These are phyloP conservation scores for Puccinia polysora DNA, from an alignment of 1,284 basidiomycete genomes.

Conservation along the genomic window DNA sequence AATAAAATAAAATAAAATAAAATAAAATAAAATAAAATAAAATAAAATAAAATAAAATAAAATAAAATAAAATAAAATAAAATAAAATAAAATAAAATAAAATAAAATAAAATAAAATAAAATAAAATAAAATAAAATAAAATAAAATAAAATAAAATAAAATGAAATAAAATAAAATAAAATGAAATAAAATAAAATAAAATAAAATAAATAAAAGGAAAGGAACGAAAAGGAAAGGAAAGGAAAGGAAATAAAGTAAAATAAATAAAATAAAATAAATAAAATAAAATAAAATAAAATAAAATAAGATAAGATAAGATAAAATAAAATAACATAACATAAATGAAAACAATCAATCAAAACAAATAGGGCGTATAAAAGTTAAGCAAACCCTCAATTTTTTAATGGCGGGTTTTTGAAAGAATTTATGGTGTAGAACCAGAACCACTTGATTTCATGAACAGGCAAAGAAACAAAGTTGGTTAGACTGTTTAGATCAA, in stretches of 20 bases:
- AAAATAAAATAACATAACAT: no score
- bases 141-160: conserved; percentile 4
- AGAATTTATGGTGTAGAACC: no score
- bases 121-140: conserved; percentile 4
- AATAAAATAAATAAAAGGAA: conserved; percentile 1
- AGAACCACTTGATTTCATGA: no score
- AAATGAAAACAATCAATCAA: no score
- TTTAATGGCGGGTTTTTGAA: no score
- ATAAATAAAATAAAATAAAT: not conserved
- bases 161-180: conserved; percentile 1
- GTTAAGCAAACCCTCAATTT: no score
- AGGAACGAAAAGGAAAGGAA: not conserved
- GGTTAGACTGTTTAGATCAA: no score
- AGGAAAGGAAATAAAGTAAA: not conserved
- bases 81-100: not conserved
- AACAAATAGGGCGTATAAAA: no score
- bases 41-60: not conserved
- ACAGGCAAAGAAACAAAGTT: no score
- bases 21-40: not conserved
- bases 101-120: conserved; percentile 4
- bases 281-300: conserved; percentile 4
- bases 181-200: not conserved
- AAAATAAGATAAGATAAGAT: conserved; percentile 4
- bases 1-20: no score
- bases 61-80: not conserved